Evolutionary conservation across 1,139 yeast genomes (phyloP), one percentile per base, ranked within the genome.

Genomic region (Debaryomyces robertsiae): DNA sequence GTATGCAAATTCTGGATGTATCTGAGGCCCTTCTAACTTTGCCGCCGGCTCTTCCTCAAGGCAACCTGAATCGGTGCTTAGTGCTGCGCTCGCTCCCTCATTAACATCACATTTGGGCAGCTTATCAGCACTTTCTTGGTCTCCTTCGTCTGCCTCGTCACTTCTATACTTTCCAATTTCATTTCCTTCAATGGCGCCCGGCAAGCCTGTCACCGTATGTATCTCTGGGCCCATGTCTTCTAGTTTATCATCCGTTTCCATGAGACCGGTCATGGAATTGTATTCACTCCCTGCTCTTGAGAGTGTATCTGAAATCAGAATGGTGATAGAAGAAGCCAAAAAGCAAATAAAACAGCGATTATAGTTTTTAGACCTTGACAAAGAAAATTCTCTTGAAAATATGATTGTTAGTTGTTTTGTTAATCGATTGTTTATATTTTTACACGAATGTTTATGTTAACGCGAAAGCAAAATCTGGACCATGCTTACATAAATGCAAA

Each of bases 1-100:
- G 54, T 72, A 71, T 11, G 46, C 46, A 43, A 63, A 62, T 27
- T 60, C 59, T 2, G 36, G 30, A 10, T 33, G 36, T 25, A 33
- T 25, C 11, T 9, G 5, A 6, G 22, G 7, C 7, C 58, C 13
- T 9, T 35, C 28, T 13, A 14, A 23, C 11, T 29, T 29, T n/a
- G 7, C 31, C n/a, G 13, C 36, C 31, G 9, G 17, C 6, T 16
- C 28, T 11, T 11, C 28, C 6, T 25, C 28, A 10, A n/a, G 6
- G 28, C 14, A 11, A 11, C 10, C 14, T 25, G 11, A 5, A 6
- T 9, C 11, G 28, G 11, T 11, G 10, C 14, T 25, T 25, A 6
- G 28, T 25, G 10, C 28, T n/a, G 5, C 14, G 28, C 5, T 9
- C 6, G 6, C 22, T 5, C 22, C 7, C 7, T 19, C 22, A 19